Base-by-base conservation (phyloP, 805 yeast genomes). In the Lachancea waltii region DNA sequence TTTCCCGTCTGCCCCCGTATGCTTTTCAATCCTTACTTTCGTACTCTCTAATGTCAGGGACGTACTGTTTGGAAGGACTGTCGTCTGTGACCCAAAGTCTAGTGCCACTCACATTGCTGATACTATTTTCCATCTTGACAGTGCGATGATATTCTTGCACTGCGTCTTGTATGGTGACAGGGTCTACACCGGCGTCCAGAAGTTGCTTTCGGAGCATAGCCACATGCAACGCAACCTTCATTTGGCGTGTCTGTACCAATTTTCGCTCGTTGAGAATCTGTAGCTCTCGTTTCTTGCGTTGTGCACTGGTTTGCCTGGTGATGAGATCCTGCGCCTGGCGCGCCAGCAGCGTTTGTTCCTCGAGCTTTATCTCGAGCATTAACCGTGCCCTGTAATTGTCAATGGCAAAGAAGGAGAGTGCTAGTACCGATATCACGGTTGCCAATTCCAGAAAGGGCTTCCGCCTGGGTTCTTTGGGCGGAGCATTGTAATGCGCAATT, bases 31-130 rank as follows among this genome's bases (percentile, higher is more conserved):
- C 22, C n/a, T 22, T 17, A 10, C 15, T 17, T 33, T 72, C 79
- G 56, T 80, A 80, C 26, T 80, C 85, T 42, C 72, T 75, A 15
- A 71, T 65, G 53, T 75, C 76, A 4, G 86, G 85, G 22, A 79
- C 58, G 40, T 67, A 65, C 10, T 63, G 56, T 45, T 77, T 78
- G 50, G 75, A 48, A 10, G 58, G 56, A 58, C 25, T 60, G 51
- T 16, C 72, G 40, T 79, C 81, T 15, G 72, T 72, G 9, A 79
- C 63, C 85, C 85, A 80, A 17, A 79, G 58, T 8, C 65, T 64
- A 20, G 70, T 72, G 3, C 79, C 79, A 13, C 69, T 70, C 36
- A 78, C 70, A 42, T 75, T 73, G 31, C 69, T 68, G n/a, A 70
- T 55, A 1, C 81, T 70, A 33, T 71, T 71, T 40, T 74, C 79